A percentile compares a stretch with the other conserved stretches of the same genome.
Conservation (phyloP, 257 asterid genomes). For the Nyctanthes arbortristis region DNA sequence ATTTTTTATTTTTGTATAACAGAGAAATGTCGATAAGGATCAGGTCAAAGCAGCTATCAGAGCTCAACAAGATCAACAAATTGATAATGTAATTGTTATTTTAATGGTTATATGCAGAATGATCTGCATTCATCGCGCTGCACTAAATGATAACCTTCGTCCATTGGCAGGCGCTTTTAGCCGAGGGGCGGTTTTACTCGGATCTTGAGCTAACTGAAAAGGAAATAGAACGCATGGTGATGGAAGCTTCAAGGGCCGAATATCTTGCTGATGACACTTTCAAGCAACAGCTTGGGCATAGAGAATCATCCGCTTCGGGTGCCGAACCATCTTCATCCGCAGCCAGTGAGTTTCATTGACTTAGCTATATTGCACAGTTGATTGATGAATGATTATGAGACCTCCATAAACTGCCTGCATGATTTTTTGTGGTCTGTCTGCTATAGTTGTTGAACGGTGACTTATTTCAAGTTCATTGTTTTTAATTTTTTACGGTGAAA, state of each 20-base stretch:
- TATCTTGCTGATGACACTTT: conserved; percentile 68
- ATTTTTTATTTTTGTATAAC: conserved; percentile 18
- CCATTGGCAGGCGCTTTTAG: conserved; percentile 79
- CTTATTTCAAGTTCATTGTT: too few relatives aligned
- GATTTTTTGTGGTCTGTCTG: neutral
- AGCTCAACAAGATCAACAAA: conserved; percentile 99
- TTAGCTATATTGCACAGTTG: neutral
- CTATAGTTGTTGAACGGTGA: too few relatives aligned
- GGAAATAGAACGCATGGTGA: conserved; percentile 96
- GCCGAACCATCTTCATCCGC: conserved; percentile 99
- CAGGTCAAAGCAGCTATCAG: conserved; percentile 96
- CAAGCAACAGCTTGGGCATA: conserved; percentile 57
- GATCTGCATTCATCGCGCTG: neutral
- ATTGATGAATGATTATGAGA: too few relatives aligned
- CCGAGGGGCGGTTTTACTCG: conserved; percentile 95
- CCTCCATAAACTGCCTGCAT: too few relatives aligned
- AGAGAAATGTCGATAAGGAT: conserved; percentile 75
- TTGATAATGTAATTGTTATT: conserved; percentile 61
- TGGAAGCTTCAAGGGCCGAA: conserved; percentile 97
- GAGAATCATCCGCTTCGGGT: conserved; percentile 82
- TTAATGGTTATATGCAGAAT: conserved; percentile 4
- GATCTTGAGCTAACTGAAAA: conserved; percentile 97
- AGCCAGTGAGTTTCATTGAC: conserved; percentile 62
- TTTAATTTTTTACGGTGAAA: too few relatives aligned
- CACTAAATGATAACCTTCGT: conserved; percentile 13